Conservation (phyloP, 805 yeast genomes). For the Hanseniaspora hatyaiensis region DNA sequence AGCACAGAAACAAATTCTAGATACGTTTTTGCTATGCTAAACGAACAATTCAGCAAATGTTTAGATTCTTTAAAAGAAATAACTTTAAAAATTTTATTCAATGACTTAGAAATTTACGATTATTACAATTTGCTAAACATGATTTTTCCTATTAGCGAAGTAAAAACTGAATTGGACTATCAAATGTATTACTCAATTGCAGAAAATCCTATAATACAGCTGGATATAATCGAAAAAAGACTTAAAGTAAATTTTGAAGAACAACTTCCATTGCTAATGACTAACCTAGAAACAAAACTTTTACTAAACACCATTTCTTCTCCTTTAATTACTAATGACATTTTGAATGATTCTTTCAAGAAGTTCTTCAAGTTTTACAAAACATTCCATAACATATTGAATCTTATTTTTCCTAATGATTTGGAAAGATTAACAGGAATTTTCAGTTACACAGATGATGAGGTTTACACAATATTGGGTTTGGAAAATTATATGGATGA, state of each 20-base stretch:
- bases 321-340: constrained; percentile 48
- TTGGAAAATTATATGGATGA: constrained; percentile 34
- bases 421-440: constrained; percentile 20
- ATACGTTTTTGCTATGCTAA: constrained; percentile 25
- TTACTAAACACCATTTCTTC: constrained; percentile 47
- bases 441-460: constrained; percentile 29
- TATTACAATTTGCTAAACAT: constrained; percentile 54
- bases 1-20: too few relatives aligned
- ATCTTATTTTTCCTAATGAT: constrained; percentile 28
- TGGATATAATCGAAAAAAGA: constrained; percentile 35
- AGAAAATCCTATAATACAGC: constrained; percentile 42
- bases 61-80: constrained; percentile 30
- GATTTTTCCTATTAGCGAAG: constrained; percentile 50
- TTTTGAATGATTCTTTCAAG: constrained; percentile 40
- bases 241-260: constrained; percentile 36
- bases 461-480: constrained; percentile 61
- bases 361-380: constrained; percentile 36
- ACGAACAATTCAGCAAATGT: constrained; percentile 26
- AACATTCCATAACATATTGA: constrained; percentile 30
- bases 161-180: constrained; percentile 45
- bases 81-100: constrained; percentile 40
- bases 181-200: constrained; percentile 52
- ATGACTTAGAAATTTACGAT: constrained; percentile 44
- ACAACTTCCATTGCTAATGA: constrained; percentile 45
- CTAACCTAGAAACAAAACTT: constrained; percentile 45